Percentiles rank a stretch among this genome's conserved stretches.
phyloP scores from a whole-genome alignment of 2,329 filamentous ascomycete species.

The Raffaelea albimanens region DNA sequence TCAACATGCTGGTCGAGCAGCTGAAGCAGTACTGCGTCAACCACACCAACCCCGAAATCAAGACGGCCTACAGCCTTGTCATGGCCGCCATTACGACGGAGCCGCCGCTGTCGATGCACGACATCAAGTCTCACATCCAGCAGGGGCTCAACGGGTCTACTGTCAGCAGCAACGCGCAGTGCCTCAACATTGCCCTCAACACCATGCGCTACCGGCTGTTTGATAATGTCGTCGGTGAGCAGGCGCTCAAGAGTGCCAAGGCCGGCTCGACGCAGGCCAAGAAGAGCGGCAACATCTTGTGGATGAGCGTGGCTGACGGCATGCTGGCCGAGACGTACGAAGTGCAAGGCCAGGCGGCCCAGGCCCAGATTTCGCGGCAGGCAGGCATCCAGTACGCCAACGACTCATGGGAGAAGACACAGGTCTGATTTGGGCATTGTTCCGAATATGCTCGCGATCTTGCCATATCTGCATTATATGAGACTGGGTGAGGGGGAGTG shows the following conservation, averaged over 20 bases:
- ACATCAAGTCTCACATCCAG: constrained; percentile 71
- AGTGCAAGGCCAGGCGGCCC: constrained; percentile 46
- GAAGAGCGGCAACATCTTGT: constrained; percentile 61
- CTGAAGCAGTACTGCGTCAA: constrained; percentile 58
- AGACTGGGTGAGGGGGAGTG: too few species aligned
- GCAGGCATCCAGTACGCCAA: constrained; percentile 32
- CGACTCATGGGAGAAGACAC: constrained; percentile 27
- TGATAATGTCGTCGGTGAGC: constrained; percentile 69
- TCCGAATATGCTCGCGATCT: too few species aligned
- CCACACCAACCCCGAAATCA: constrained; percentile 66
- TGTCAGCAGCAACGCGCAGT: constrained; percentile 63
- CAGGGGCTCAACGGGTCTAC: constrained; percentile 62
- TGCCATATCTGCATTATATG: too few species aligned
- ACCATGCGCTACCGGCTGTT: constrained; percentile 81
- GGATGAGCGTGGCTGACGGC: constrained; percentile 72
- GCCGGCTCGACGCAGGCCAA: constrained; percentile 60
- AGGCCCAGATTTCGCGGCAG: constrained; percentile 30
- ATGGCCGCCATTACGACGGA: constrained; percentile 56
- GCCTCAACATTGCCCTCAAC: constrained; percentile 72
- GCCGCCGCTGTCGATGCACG: constrained; percentile 57
- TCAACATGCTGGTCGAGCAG: constrained; percentile 51
- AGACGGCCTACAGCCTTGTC: constrained; percentile 68
- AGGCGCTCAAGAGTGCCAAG: constrained; percentile 66
- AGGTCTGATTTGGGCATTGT: constrained; percentile 4
- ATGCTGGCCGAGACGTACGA: constrained; percentile 70